Evolutionary conservation across 169 alveolate genomes (phyloP), one percentile per base, ranked within the genome.

Genomic region (Plasmodium adleri): DNA sequence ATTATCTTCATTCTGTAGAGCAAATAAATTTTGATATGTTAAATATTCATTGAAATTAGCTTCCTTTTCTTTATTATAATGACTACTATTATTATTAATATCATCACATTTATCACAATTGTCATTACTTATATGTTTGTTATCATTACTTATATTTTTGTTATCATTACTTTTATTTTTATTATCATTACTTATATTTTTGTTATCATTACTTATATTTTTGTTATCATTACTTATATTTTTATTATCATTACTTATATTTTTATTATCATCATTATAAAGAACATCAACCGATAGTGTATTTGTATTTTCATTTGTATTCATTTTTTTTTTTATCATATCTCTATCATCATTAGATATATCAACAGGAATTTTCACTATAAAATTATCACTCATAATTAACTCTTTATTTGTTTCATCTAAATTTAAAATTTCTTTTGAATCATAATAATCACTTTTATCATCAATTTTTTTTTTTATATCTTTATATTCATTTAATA

Each of bases 311-410:
- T 26, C 28, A 24, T 26, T 64, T 13, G 17, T 52, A 68, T 10
- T 2, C 0, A 26, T 24, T 2, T 54, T 6, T 43, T 66, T 22
- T 60, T 15, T 59, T n/a, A 9, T 63, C 15, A 3, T 72, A 9
- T 17, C 49, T 9, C 24, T 63, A 6, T 50, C 17, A 17, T 24
- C 76, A 47, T 63, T 10, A 3, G 72, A 64, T 49, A 13, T 64
- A 28, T 76, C 78, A 56, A 49, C 54, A 22, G 45, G 89, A 17
- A 83, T 83, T 68, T 83, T 83, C 9, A 83, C 70, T 54, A 83
- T 70, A 83, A 83, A 83, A 68, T 83, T 56, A 50, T 83, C 91
- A 50, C 63, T 68, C 91, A 83, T 83, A 17, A 83, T 24, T n/a
- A 83, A 63, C 28, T 68, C 91, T 26, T 67, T 83, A 4, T 54